Percentiles rank a stretch among this genome's conserved stretches.
Evolutionary conservation across 179 eudicot species (phyloP).

Genomic region (Beta macrorhiza): DNA sequence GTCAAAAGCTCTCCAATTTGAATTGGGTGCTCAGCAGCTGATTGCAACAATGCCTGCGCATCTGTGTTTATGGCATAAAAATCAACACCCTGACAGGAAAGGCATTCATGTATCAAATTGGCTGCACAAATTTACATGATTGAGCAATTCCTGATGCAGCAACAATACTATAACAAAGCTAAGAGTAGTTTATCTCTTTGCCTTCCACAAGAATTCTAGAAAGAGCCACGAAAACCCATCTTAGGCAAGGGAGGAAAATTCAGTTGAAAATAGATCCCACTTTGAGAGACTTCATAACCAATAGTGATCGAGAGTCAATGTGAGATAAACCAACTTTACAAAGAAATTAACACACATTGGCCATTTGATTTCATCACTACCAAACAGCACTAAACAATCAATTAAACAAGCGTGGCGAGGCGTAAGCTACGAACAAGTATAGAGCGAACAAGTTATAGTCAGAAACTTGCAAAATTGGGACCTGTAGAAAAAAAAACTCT

Average conservation of each 20-base stretch:
- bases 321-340: background rate
- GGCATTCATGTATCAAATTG: slow-evolving; percentile 21
- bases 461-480: too few relatives aligned
- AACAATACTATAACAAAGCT: background rate
- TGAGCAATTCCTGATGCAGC: background rate
- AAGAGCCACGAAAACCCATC: background rate
- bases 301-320: background rate
- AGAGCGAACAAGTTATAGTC: too few relatives aligned
- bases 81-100: slow-evolving; percentile 80
- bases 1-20: slow-evolving; percentile 98
- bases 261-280: background rate
- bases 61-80: slow-evolving; percentile 97
- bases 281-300: background rate
- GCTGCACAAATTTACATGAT: background rate
- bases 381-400: too few relatives aligned
- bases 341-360: background rate
- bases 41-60: slow-evolving; percentile 84
- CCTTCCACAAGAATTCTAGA: background rate
- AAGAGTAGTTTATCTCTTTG: background rate
- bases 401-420: too few relatives aligned
- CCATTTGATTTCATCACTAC: too few relatives aligned
- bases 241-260: background rate
- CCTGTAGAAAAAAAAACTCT: too few relatives aligned
- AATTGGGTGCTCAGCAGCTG: slow-evolving; percentile 87
- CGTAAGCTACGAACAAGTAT: too few relatives aligned